These are phyloP conservation scores for Phytopythium kandeliae DNA, from an alignment of 352 stramenopile species.

Conservation along the genomic window DNA sequence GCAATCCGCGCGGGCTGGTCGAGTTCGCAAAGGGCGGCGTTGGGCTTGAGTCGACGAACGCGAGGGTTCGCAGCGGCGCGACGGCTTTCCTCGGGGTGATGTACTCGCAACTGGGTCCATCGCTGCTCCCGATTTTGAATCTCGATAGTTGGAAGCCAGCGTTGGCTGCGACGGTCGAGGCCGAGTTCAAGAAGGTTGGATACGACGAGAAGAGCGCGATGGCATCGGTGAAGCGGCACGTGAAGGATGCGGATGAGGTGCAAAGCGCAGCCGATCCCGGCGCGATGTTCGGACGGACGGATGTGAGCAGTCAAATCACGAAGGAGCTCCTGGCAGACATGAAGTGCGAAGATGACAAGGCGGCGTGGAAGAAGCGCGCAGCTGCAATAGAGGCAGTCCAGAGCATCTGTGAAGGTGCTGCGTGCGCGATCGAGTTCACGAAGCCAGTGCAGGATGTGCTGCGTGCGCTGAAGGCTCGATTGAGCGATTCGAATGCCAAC, in stretches of 20 bases:
- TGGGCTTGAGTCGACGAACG: conserved; percentile 74
- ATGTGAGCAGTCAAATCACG: conserved; percentile 77
- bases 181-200: conserved; percentile 78
- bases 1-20: conserved; percentile 63
- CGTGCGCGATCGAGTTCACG: conserved; percentile 78
- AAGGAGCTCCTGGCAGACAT: conserved; percentile 85
- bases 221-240: conserved; percentile 52
- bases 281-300: conserved; percentile 65
- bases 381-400: conserved; percentile 79
- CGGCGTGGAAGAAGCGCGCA: conserved; percentile 79
- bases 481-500: conserved; percentile 85
- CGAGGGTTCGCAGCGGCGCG: conserved; percentile 64
- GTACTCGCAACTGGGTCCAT: conserved; percentile 81
- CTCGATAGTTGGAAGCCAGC: conserved; percentile 83
- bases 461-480: conserved; percentile 62
- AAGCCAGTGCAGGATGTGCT: conserved; percentile 76
- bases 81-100: conserved; percentile 67
- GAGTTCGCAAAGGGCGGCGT: conserved; percentile 70
- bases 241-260: conserved; percentile 61
- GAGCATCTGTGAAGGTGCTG: conserved; percentile 69
- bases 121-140: conserved; percentile 72
- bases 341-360: conserved; percentile 82
- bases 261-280: conserved; percentile 32
- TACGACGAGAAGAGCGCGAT: conserved; percentile 60
- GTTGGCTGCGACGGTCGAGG: conserved; percentile 64